phyloP scores from a whole-genome alignment of 345 rosid genomes.

The Erodium maritimum region DNA sequence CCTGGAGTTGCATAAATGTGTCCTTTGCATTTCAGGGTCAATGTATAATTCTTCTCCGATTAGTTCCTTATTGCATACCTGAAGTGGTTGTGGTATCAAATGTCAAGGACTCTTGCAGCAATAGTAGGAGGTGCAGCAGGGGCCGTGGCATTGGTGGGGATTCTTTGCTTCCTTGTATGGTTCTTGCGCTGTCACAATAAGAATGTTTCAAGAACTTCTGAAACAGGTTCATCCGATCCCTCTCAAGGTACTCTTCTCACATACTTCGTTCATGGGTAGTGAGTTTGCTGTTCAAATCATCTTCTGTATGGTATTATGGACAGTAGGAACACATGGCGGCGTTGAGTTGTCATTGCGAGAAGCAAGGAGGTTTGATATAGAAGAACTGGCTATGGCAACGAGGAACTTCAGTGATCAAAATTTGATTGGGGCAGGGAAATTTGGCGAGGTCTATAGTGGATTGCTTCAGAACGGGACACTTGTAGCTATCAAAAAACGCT shows the following conservation, averaged over 20 bases:
- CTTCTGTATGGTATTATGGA: constrained; percentile 22
- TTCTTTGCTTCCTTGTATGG: constrained; percentile 25
- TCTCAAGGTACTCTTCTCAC: constrained; percentile 30
- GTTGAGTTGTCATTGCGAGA: constrained; percentile 18
- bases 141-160: constrained; percentile 20
- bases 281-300: neutral
- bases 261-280: neutral
- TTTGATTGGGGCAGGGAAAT: constrained; percentile 47
- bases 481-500: constrained; percentile 44
- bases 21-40: constrained; percentile 19
- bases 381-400: constrained; percentile 51
- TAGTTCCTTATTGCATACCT: constrained; percentile 3
- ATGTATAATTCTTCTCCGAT: constrained; percentile 15
- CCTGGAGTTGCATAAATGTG: too few relatives aligned
- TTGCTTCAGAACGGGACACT: constrained; percentile 29
- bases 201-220: constrained; percentile 27
- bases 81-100: constrained; percentile 4
- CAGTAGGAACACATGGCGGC: constrained; percentile 21
- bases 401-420: constrained; percentile 32
- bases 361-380: constrained; percentile 31
- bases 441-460: constrained; percentile 43
- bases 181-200: constrained; percentile 24
- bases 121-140: constrained; percentile 36
- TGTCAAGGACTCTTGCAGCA: constrained; percentile 28
- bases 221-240: constrained; percentile 52